phyloP scores from a whole-genome alignment of 2,329 filamentous ascomycete genomes.

The Lecanosticta acicola region DNA sequence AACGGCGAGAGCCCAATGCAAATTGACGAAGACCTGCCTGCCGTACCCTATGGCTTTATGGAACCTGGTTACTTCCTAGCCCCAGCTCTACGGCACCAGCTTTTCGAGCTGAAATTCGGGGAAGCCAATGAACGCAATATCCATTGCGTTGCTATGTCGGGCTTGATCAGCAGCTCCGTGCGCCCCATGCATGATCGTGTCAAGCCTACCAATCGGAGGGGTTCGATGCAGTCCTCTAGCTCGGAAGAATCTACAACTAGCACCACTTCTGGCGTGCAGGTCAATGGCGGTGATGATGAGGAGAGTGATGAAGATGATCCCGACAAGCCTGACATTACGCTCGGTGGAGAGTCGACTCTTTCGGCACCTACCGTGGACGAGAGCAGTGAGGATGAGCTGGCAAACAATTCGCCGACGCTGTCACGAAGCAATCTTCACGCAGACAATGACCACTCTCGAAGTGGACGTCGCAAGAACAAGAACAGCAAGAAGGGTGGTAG shows the following conservation, averaged over 20 bases:
- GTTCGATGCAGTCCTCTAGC: constrained; percentile 23
- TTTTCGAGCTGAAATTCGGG: constrained; percentile 74
- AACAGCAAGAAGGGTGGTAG: constrained; percentile 16
- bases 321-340: constrained; percentile 23
- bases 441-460: constrained; percentile 6
- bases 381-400: constrained; percentile 16
- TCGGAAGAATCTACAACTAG: constrained; percentile 23
- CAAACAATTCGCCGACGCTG: constrained; percentile 1
- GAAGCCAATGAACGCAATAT: constrained; percentile 52
- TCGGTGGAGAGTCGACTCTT: constrained; percentile 13
- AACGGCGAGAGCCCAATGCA: constrained; percentile 9
- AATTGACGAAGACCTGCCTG: constrained; percentile 10
- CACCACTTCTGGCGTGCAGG: constrained; percentile 13
- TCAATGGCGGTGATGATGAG: constrained; percentile 19
- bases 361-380: constrained; percentile 12
- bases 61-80: constrained; percentile 46
- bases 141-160: constrained; percentile 48
- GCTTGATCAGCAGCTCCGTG: constrained; percentile 15
- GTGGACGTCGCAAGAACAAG: constrained; percentile 15
- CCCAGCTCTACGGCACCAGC: constrained; percentile 53
- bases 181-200: constrained; percentile 28
- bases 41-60: constrained; percentile 26
- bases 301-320: constrained; percentile 22
- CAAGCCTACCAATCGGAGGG: constrained; percentile 20
- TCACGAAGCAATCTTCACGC: neutral